Percentiles rank a stretch among this genome's conserved stretches.
phyloP scores from a whole-genome alignment of 805 yeast genomes.

The Danielozyma ontarioensis region DNA sequence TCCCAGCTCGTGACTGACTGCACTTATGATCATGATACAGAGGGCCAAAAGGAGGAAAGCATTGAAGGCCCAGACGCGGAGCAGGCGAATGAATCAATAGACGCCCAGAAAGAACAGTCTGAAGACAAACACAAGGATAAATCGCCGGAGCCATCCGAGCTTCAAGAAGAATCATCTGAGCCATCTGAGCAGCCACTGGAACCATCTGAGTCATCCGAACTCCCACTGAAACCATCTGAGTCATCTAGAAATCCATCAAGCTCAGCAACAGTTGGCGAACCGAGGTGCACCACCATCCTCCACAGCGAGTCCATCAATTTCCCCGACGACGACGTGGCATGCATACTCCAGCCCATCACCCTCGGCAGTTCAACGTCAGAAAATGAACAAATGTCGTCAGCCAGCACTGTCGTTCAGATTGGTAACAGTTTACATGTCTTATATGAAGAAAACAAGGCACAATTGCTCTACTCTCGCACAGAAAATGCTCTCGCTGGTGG shows the following conservation, averaged over 20 bases:
- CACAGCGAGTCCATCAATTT: too few species aligned
- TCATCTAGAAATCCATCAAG: neutral
- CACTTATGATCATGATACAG: conserved; percentile 1
- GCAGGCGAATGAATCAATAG: conserved; percentile 1
- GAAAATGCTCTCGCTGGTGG: too few species aligned
- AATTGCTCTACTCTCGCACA: too few species aligned
- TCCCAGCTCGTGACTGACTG: conserved; percentile 12
- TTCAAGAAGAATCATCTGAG: neutral
- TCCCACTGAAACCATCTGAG: neutral
- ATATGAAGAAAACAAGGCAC: neutral
- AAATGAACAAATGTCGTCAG: neutral
- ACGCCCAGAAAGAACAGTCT: conserved; percentile 1
- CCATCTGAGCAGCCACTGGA: neutral
- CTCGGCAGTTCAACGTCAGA: too few species aligned
- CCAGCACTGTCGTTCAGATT: neutral
- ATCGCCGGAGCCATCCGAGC: neutral
- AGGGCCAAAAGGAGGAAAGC: neutral
- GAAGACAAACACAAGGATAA: conserved; percentile 1
- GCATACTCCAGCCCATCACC: too few species aligned
- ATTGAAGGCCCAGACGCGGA: conserved; percentile 2
- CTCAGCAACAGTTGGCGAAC: neutral
- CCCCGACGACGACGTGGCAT: too few species aligned
- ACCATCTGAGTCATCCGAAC: neutral
- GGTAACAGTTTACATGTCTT: neutral
- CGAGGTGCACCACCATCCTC: neutral